A percentile compares a stretch with the other conserved stretches of the same genome.
These are phyloP conservation scores for Trichophyton simii DNA, from an alignment of 2,329 filamentous ascomycete species.

Conservation along the genomic window DNA sequence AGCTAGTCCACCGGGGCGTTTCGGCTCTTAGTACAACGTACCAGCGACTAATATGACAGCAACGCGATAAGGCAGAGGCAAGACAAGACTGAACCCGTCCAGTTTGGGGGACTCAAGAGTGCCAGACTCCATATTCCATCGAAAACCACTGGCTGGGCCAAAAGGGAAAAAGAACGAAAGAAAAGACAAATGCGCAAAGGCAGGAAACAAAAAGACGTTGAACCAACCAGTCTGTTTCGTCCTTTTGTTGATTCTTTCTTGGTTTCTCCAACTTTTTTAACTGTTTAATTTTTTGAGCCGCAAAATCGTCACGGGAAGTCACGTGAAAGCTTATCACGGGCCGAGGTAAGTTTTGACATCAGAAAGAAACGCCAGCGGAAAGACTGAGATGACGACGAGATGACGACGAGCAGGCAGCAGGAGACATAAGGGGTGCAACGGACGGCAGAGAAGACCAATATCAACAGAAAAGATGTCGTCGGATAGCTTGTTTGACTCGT, in stretches of 20 bases:
- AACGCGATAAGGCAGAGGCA: slow-evolving; percentile 82
- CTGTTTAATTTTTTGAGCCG: background rate
- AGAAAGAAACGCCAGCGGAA: background rate
- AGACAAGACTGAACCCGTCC: slow-evolving; percentile 73
- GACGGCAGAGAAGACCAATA: background rate
- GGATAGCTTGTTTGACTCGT: background rate
- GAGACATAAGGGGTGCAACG: background rate
- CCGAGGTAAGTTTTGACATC: background rate
- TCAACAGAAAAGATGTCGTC: background rate
- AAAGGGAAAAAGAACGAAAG: background rate
- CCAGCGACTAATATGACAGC: slow-evolving; percentile 75
- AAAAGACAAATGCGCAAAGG: background rate
- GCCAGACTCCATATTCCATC: slow-evolving; percentile 31
- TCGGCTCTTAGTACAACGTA: slow-evolving; percentile 28
- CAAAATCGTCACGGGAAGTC: background rate
- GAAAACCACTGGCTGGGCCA: background rate
- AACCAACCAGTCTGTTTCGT: background rate
- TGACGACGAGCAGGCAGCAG: background rate
- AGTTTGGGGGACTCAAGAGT: slow-evolving; percentile 21
- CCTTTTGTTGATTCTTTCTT: background rate
- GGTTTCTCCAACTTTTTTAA: background rate
- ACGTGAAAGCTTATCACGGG: slow-evolving; percentile 1
- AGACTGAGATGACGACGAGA: background rate
- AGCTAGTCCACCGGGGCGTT: background rate
- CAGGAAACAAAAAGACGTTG: background rate